Conservation (phyloP, 2,329 filamentous ascomycete genomes). For the Aspergillus clavatus region DNA sequence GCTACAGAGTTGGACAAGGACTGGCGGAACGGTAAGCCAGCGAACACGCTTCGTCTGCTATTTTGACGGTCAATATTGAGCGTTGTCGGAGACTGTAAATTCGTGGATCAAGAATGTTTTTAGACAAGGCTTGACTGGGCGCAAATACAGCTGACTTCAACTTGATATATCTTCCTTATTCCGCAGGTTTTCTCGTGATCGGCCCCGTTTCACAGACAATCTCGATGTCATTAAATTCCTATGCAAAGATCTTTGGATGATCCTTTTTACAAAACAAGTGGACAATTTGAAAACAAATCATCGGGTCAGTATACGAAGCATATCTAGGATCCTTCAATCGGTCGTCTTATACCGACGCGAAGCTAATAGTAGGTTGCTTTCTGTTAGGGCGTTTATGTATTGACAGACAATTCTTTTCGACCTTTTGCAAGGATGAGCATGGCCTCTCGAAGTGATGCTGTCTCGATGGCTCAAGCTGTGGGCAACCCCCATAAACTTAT, state of each 20-base stretch:
- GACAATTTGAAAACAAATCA: slow-evolving; percentile 99
- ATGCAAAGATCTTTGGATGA: slow-evolving; percentile 95
- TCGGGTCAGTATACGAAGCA: slow-evolving; percentile 50
- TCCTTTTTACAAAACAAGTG: slow-evolving; percentile 94
- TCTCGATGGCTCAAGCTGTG: slow-evolving; percentile 74
- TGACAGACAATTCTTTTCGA: slow-evolving; percentile 88
- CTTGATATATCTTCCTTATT: neutral
- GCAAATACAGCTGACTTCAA: neutral
- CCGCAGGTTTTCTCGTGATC: slow-evolving; percentile 50
- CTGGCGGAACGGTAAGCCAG: slow-evolving; percentile 71
- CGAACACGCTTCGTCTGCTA: neutral
- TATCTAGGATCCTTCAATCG: neutral
- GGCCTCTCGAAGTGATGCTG: slow-evolving; percentile 67
- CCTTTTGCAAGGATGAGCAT: slow-evolving; percentile 87
- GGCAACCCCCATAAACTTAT: slow-evolving; percentile 22
- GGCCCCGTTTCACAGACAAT: slow-evolving; percentile 84
- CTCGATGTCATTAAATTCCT: slow-evolving; percentile 97
- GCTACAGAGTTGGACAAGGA: slow-evolving; percentile 88
- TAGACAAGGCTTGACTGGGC: neutral
- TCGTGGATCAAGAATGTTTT: neutral
- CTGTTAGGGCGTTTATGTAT: slow-evolving; percentile 78
- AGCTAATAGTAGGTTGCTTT: slow-evolving; percentile 3
- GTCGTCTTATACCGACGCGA: neutral
- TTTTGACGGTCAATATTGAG: neutral
- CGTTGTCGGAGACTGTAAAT: neutral